These are phyloP conservation scores for Stagonosporopsis rhizophila DNA, from an alignment of 2,329 filamentous ascomycete species.

Conservation along the genomic window DNA sequence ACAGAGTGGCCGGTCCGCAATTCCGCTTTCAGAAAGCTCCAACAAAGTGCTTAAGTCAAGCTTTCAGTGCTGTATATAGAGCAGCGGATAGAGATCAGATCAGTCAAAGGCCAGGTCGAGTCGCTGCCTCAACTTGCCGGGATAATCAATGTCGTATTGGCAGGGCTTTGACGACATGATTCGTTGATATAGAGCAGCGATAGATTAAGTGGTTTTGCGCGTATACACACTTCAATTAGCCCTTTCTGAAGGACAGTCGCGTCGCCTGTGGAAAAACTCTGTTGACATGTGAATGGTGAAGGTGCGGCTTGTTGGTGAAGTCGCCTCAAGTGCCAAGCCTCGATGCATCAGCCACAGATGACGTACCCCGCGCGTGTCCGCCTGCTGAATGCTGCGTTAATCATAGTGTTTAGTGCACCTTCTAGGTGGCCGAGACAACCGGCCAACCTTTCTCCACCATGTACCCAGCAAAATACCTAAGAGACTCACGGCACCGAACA, in stretches of 20 bases:
- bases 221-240: too few species aligned
- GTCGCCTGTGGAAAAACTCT: too few species aligned
- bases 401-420: constrained; percentile 15
- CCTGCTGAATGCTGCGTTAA: constrained; percentile 17
- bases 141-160: background rate
- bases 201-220: too few species aligned
- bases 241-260: too few species aligned
- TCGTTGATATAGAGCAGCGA: too few species aligned
- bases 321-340: background rate
- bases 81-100: background rate
- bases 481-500: background rate
- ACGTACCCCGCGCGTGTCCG: constrained; percentile 11
- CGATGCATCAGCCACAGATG: constrained; percentile 2
- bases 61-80: too few species aligned
- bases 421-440: constrained; percentile 19
- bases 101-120: background rate
- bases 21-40: too few species aligned
- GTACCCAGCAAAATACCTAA: background rate
- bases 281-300: background rate
- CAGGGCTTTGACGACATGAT: background rate
- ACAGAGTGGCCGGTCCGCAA: too few species aligned
- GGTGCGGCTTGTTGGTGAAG: background rate
- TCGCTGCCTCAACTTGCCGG: background rate
- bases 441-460: constrained; percentile 10
- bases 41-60: too few species aligned